These are phyloP conservation scores for Anethum foeniculum DNA, from an alignment of 140 eudicot genomes.

Conservation along the genomic window DNA sequence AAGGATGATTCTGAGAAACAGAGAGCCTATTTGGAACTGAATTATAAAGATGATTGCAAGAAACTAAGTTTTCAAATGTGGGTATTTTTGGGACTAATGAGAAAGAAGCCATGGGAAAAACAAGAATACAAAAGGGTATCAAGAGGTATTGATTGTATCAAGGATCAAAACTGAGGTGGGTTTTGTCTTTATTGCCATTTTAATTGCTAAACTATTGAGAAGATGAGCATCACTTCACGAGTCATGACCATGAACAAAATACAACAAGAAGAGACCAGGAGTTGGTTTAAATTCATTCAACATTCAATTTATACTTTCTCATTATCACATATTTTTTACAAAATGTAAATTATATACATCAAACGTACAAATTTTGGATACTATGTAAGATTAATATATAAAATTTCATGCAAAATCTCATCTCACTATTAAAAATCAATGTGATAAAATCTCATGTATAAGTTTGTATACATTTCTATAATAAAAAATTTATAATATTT, in stretches of 20 bases:
- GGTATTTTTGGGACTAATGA: conserved; percentile 18
- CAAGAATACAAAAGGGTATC: not conserved
- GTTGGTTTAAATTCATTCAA: too few species aligned
- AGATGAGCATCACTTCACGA: not conserved
- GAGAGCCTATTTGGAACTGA: conserved; percentile 20
- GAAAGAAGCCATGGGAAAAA: conserved; percentile 36
- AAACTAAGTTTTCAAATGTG: conserved; percentile 19
- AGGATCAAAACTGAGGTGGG: not conserved
- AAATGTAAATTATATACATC: too few species aligned
- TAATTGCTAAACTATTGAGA: not conserved
- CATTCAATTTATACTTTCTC: too few species aligned
- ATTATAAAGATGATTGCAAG: conserved; percentile 8
- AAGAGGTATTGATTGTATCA: not conserved
- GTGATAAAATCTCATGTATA: too few species aligned
- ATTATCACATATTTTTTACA: too few species aligned
- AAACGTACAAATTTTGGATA: too few species aligned
- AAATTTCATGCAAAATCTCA: too few species aligned
- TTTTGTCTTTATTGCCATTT: not conserved
- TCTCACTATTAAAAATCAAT: too few species aligned
- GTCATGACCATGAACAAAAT: not conserved
- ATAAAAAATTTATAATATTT: too few species aligned
- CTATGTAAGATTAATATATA: too few species aligned
- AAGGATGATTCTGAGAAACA: conserved; percentile 20
- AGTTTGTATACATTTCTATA: too few species aligned
- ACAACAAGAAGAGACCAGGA: not conserved